Evolutionary conservation across 2,329 filamentous ascomycete genomes (phyloP).

Genomic region (Monilinia laxa): DNA sequence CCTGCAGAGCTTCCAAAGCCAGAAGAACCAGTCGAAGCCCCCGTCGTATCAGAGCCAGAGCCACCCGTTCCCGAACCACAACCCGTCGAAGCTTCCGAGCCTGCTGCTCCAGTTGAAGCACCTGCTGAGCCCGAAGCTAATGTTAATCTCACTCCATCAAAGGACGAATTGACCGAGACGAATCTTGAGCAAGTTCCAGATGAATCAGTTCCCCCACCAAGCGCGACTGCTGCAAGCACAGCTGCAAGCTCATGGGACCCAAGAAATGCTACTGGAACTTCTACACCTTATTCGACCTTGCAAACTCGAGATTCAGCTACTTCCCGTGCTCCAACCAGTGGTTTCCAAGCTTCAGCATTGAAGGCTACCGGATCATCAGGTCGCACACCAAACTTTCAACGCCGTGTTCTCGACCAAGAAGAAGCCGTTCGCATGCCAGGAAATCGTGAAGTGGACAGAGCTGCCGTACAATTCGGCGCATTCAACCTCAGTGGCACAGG

Average conservation of each 20-base stretch:
- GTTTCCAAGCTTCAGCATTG: slow-evolving; percentile 76
- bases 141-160: slow-evolving; percentile 63
- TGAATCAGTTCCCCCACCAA: slow-evolving; percentile 71
- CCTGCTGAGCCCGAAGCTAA: slow-evolving; percentile 40
- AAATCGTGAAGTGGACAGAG: slow-evolving; percentile 89
- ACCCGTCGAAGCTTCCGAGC: slow-evolving; percentile 38
- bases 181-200: slow-evolving; percentile 92
- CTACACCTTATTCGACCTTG: slow-evolving; percentile 64
- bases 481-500: slow-evolving; percentile 78
- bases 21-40: slow-evolving; percentile 35
- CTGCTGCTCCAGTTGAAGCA: slow-evolving; percentile 36
- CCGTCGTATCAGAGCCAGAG: slow-evolving; percentile 41
- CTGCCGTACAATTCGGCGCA: slow-evolving; percentile 93
- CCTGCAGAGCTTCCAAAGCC: slow-evolving; percentile 30
- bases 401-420: slow-evolving; percentile 88
- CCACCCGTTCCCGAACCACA: slow-evolving; percentile 45
- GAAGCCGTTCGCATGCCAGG: slow-evolving; percentile 98
- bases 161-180: slow-evolving; percentile 82
- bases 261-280: slow-evolving; percentile 56
- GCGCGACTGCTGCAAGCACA: slow-evolving; percentile 84
- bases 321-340: slow-evolving; percentile 60
- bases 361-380: slow-evolving; percentile 66
- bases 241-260: slow-evolving; percentile 82
- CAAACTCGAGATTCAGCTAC: slow-evolving; percentile 58
- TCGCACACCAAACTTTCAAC: slow-evolving; percentile 77